Evolutionary conservation across 2,329 filamentous ascomycete genomes (phyloP).

Genomic region (Microdochium trichocladiopsis): DNA sequence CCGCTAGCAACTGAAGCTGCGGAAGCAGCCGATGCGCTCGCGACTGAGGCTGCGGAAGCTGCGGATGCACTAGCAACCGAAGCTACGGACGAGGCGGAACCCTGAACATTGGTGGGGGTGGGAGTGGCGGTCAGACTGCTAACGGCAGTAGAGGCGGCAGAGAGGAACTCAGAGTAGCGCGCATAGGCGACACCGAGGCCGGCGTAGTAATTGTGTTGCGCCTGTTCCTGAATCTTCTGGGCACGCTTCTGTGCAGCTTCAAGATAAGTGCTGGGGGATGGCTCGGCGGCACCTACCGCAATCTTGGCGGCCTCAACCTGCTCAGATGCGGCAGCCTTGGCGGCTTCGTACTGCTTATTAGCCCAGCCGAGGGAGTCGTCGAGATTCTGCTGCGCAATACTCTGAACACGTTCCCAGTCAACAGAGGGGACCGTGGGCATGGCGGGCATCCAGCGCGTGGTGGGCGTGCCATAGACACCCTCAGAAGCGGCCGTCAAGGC

Average conservation of each 20-base stretch:
- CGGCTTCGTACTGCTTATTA: constrained; percentile 62
- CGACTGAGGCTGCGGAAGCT: constrained; percentile 35
- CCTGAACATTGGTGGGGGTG: constrained; percentile 47
- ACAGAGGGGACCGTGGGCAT: constrained; percentile 29
- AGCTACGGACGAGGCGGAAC: constrained; percentile 34
- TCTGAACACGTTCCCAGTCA: constrained; percentile 44
- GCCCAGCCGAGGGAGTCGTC: constrained; percentile 65
- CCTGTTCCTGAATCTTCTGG: constrained; percentile 55
- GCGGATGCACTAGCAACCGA: constrained; percentile 41
- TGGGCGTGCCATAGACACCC: constrained; percentile 39
- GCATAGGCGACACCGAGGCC: constrained; percentile 73
- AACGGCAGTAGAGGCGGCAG: constrained; percentile 63
- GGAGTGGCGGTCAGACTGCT: constrained; percentile 52
- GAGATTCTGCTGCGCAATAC: constrained; percentile 63
- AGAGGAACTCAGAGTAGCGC: constrained; percentile 68
- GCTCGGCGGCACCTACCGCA: constrained; percentile 54
- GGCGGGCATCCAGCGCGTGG: constrained; percentile 27
- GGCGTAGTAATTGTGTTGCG: constrained; percentile 65
- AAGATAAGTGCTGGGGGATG: constrained; percentile 44
- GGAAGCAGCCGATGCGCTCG: constrained; percentile 36
- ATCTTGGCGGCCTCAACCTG: constrained; percentile 50
- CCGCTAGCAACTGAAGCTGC: constrained; percentile 38
- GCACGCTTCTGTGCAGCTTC: constrained; percentile 29
- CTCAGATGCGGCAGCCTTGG: constrained; percentile 55
- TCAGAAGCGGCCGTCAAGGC: constrained; percentile 47